Evolutionary conservation across 2,329 filamentous ascomycete species (phyloP), one percentile per base, ranked within the genome.

Genomic region (Scedosporium minutisporum): DNA sequence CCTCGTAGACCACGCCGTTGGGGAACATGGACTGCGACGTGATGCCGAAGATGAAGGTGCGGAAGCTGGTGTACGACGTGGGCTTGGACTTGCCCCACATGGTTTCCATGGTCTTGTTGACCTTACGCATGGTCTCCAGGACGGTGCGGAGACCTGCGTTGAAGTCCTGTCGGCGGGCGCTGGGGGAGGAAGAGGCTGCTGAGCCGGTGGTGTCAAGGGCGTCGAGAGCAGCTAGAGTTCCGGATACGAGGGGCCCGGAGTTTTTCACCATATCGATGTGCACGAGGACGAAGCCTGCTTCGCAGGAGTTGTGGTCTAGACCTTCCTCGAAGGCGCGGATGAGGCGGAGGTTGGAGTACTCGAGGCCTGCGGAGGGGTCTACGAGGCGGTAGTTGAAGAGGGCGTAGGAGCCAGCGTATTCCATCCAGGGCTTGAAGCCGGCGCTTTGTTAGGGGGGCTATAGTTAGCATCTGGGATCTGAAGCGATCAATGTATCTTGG

Each of bases 21-120:
- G 93, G 93, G 75, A 97, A 97, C 92, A 97, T 96, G 69, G 86
- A 88, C 76, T 97, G 93, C 58, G 85, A 89, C 1, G 91, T 96
- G 75, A 97, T 96, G 68, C 93, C 93, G 71, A 96, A 96, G 77
- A 97, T 97, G 79, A 97, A 97, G 10, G 93, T 96, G 48, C 93
- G 89, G 84, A 96, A 97, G 68, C 85, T 88, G 64, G 89, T 91
- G 77, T 97, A 97, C 67, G 91, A 85, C 18, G 83, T 82, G 2
- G 93, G 93, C 68, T 90, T 89, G 63, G 90, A 95, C 74, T 92
- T 90, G 64, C 82, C 82, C 93, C 93, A 97, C 93, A 97, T 97
- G 25, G 79, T 83, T 72, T 95, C 91, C 91, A 96, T 96, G 65
- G 87, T 87, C 38, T 76, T 77, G 73, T 95, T 93, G 68, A 96